These are phyloP conservation scores for Globisporangium viniferum DNA, from an alignment of 352 stramenopile genomes.

Conservation along the genomic window DNA sequence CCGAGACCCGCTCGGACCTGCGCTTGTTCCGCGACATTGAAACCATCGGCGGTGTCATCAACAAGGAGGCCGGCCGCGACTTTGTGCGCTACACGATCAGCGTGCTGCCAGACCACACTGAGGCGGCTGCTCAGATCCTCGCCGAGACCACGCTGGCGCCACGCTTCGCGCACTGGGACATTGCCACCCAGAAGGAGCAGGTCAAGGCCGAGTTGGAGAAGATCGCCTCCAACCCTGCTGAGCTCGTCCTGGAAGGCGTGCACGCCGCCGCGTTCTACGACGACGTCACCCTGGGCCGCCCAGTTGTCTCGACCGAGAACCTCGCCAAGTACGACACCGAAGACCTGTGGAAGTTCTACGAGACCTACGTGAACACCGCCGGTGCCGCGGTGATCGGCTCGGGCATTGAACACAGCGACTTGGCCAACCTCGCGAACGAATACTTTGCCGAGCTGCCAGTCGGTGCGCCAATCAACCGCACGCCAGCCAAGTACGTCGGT, in stretches of 20 bases:
- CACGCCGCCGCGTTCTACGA: constrained; percentile 83
- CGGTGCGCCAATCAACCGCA: constrained; percentile 22
- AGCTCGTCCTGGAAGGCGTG: constrained; percentile 53
- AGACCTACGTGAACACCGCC: constrained; percentile 64
- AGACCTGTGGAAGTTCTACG: constrained; percentile 53
- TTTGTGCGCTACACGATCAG: constrained; percentile 79
- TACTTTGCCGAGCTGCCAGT: constrained; percentile 53
- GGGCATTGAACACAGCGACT: constrained; percentile 56
- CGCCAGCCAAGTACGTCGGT: constrained; percentile 64
- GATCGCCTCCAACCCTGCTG: constrained; percentile 34
- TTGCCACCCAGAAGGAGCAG: constrained; percentile 69
- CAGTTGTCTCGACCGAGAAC: constrained; percentile 51
- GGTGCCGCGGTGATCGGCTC: constrained; percentile 60
- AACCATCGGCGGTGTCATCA: constrained; percentile 64
- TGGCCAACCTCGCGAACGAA: constrained; percentile 60
- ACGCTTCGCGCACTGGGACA: constrained; percentile 77
- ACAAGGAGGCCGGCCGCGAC: constrained; percentile 58
- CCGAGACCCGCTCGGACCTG: constrained; percentile 68
- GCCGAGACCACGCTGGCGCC: constrained; percentile 75
- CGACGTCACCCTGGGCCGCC: constrained; percentile 64
- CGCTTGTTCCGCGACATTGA: constrained; percentile 82
- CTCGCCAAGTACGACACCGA: constrained; percentile 44
- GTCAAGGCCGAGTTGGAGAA: constrained; percentile 52
- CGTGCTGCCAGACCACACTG: constrained; percentile 66
- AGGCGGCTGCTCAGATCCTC: constrained; percentile 66